Conservation (phyloP, 768 basidiomycete genomes). For the Leccinum barrowsii region DNA sequence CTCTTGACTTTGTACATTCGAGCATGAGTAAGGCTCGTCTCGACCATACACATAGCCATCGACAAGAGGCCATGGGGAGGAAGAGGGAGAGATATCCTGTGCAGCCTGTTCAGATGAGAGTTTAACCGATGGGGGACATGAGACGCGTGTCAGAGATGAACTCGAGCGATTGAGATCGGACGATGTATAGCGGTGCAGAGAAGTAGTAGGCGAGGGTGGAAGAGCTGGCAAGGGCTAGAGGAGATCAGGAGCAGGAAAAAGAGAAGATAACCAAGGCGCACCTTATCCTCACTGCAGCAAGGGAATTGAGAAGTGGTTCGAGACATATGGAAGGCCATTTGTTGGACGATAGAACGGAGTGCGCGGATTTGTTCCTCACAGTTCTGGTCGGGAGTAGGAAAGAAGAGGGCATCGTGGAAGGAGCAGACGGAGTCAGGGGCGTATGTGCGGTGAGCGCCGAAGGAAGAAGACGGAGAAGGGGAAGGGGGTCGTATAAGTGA, state of each 20-base stretch:
- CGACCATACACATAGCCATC: slow-evolving; percentile 6
- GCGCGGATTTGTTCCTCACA: slow-evolving; percentile 30
- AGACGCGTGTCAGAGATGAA: slow-evolving; percentile 28
- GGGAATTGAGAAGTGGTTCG: background rate
- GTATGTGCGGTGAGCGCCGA: slow-evolving; percentile 22
- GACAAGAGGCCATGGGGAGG: slow-evolving; percentile 17
- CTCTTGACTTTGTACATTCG: background rate
- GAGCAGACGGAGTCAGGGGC: slow-evolving; percentile 22
- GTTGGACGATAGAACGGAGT: slow-evolving; percentile 34
- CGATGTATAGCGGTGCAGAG: slow-evolving; percentile 20
- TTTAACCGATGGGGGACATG: slow-evolving; percentile 30
- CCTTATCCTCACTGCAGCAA: slow-evolving; percentile 8
- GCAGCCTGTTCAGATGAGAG: slow-evolving; percentile 30
- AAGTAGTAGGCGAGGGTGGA: slow-evolving; percentile 26
- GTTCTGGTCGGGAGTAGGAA: slow-evolving; percentile 20
- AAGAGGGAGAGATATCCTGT: slow-evolving; percentile 20
- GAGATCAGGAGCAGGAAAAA: background rate
- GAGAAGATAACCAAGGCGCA: background rate
- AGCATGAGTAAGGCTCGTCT: slow-evolving; percentile 6
- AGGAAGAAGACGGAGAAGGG: slow-evolving; percentile 29
- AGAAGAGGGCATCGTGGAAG: slow-evolving; percentile 34
- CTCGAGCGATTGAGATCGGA: slow-evolving; percentile 22
- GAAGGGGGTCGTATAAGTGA: slow-evolving; percentile 16
- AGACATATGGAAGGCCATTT: slow-evolving; percentile 31
- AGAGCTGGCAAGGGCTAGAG: slow-evolving; percentile 17